Evolutionary conservation across 2,329 filamentous ascomycete genomes (phyloP).

Genomic region (Eutypella sp.): DNA sequence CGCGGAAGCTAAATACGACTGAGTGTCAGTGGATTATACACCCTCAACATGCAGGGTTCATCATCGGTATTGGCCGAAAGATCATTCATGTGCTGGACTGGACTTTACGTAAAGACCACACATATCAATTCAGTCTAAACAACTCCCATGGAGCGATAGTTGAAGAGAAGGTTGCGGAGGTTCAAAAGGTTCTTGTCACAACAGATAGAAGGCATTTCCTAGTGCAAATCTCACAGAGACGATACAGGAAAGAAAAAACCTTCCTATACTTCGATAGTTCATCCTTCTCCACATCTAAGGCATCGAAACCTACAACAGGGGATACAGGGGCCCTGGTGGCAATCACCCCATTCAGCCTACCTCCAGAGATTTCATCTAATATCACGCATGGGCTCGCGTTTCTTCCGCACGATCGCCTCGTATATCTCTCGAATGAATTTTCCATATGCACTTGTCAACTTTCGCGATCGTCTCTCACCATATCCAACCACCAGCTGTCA

Average conservation of each 20-base stretch:
- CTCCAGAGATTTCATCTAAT: slow-evolving; percentile 8
- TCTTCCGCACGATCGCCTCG: slow-evolving; percentile 10
- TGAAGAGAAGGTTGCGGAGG: neutral
- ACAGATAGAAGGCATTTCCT: slow-evolving; percentile 12
- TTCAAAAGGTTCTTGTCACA: slow-evolving; percentile 12
- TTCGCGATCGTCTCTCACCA: neutral
- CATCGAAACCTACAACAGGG: neutral
- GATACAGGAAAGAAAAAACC: neutral
- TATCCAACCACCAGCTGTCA: neutral
- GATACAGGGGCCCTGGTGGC: neutral
- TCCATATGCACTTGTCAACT: slow-evolving; percentile 14
- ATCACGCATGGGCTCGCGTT: slow-evolving; percentile 10
- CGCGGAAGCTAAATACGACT: slow-evolving; percentile 1
- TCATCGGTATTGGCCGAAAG: slow-evolving; percentile 14
- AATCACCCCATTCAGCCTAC: slow-evolving; percentile 1
- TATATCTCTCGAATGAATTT: slow-evolving; percentile 14
- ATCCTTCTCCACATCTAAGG: neutral
- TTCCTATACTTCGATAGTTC: neutral
- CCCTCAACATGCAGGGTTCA: slow-evolving; percentile 11
- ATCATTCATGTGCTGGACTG: neutral
- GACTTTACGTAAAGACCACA: neutral
- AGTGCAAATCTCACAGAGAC: neutral
- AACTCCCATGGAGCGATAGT: neutral
- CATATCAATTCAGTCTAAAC: neutral
- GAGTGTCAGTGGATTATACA: slow-evolving; percentile 14